These are phyloP conservation scores for Hevea brasiliensis DNA, from an alignment of 345 rosid species.

Conservation along the genomic window DNA sequence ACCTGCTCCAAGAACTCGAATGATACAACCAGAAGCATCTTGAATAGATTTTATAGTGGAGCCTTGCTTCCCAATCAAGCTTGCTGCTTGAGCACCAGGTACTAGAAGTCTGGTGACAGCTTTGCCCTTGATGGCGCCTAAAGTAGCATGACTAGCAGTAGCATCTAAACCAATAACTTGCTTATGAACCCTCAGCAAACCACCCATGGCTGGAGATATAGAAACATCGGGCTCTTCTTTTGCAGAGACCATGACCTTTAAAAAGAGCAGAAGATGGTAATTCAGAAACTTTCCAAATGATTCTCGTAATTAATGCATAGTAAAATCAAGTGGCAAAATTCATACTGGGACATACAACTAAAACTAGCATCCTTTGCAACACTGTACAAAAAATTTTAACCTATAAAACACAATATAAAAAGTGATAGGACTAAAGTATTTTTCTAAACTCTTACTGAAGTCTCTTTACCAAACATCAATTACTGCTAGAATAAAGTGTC, in stretches of 20 bases:
- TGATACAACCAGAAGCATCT: constrained; percentile 73
- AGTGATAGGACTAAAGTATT: too few relatives aligned
- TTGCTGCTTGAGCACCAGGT: constrained; percentile 95
- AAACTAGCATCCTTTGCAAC: too few relatives aligned
- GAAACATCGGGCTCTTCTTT: constrained; percentile 88
- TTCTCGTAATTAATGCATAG: neutral
- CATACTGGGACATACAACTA: too few relatives aligned
- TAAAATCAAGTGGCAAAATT: neutral
- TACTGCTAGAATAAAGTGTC: too few relatives aligned
- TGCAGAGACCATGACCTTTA: constrained; percentile 90
- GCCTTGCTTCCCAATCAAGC: constrained; percentile 95
- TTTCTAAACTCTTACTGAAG: too few relatives aligned
- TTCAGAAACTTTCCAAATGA: too few relatives aligned
- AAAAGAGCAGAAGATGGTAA: neutral
- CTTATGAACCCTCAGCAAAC: constrained; percentile 85
- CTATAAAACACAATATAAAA: too few relatives aligned
- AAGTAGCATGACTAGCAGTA: constrained; percentile 61
- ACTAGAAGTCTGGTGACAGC: constrained; percentile 87
- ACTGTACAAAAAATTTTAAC: too few relatives aligned
- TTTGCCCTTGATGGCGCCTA: constrained; percentile 29
- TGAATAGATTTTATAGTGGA: constrained; percentile 87
- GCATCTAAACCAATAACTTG: constrained; percentile 82
- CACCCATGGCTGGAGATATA: constrained; percentile 91
- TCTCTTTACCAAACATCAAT: too few relatives aligned
- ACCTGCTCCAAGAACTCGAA: constrained; percentile 96